phyloP scores from a whole-genome alignment of 768 basidiomycete genomes.

The Lentinula guzmanii region DNA sequence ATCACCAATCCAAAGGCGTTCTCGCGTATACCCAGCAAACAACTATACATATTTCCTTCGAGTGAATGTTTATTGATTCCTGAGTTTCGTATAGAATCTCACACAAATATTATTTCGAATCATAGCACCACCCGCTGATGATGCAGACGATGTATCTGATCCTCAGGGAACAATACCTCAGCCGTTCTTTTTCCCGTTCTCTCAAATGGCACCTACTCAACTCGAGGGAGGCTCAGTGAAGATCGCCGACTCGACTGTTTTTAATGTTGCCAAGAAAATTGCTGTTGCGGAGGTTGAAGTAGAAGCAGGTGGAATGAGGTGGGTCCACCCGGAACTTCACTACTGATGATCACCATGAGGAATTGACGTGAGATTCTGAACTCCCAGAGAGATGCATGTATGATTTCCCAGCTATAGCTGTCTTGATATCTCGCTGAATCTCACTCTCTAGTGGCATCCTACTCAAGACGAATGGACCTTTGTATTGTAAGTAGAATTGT shows the following conservation, averaged over 20 bases:
- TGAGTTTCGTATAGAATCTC: background rate
- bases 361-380: background rate
- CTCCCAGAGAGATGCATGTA: constrained; percentile 51
- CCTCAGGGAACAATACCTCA: constrained; percentile 40
- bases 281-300: constrained; percentile 56
- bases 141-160: constrained; percentile 26
- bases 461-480: constrained; percentile 45
- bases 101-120: background rate
- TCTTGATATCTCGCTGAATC: background rate
- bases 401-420: constrained; percentile 8
- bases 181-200: constrained; percentile 47
- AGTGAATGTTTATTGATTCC: constrained; percentile 17
- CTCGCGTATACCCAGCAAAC: constrained; percentile 34
- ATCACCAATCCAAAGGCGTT: constrained; percentile 27
- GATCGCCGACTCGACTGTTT: constrained; percentile 46
- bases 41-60: constrained; percentile 51
- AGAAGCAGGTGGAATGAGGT: constrained; percentile 51
- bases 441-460: constrained; percentile 57
- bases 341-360: background rate
- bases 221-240: constrained; percentile 44
- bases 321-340: constrained; percentile 4
- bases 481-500: constrained; percentile 36
- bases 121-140: constrained; percentile 28
- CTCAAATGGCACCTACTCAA: constrained; percentile 36
- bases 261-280: constrained; percentile 44